A percentile compares a stretch with the other conserved stretches of the same genome.
Conservation (phyloP, 345 rosid genomes). For the Arabidopsis arenosa region DNA sequence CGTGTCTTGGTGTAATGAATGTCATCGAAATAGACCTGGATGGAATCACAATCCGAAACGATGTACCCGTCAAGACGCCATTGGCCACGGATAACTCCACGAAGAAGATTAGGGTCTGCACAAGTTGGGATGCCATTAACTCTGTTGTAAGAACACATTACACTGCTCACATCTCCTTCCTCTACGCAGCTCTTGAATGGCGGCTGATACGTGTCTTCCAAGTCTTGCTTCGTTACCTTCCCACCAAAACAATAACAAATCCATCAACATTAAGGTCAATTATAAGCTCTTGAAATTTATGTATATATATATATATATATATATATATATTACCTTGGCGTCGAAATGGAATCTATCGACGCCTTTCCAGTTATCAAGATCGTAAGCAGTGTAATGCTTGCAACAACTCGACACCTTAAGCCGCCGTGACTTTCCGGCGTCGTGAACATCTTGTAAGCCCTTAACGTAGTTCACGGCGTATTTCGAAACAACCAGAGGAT, state of each 20-base stretch:
- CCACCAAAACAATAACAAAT: background rate
- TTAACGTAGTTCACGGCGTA: conserved; percentile 55
- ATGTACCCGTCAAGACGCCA: conserved; percentile 74
- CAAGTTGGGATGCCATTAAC: conserved; percentile 65
- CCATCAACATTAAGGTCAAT: background rate
- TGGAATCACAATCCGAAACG: conserved; percentile 77
- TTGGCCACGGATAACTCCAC: conserved; percentile 46
- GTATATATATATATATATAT: background rate
- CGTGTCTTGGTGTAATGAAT: conserved; percentile 54
- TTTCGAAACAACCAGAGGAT: conserved; percentile 51
- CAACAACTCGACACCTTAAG: conserved; percentile 60
- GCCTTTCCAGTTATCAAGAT: conserved; percentile 63
- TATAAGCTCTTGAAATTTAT: background rate
- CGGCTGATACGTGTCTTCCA: conserved; percentile 58
- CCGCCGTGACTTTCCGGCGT: conserved; percentile 28
- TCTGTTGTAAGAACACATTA: conserved; percentile 61
- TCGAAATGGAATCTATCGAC: conserved; percentile 50
- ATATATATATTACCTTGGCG: conserved; percentile 46
- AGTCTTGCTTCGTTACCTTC: conserved; percentile 58
- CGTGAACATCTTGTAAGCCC: conserved; percentile 56
- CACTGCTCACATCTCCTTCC: conserved; percentile 50
- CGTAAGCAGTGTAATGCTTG: conserved; percentile 67
- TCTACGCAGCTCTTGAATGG: conserved; percentile 60
- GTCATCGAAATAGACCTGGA: conserved; percentile 56
- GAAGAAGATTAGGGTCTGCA: conserved; percentile 55